Conservation (phyloP, 78 protist species). For the Speleostelium caveatum region DNA sequence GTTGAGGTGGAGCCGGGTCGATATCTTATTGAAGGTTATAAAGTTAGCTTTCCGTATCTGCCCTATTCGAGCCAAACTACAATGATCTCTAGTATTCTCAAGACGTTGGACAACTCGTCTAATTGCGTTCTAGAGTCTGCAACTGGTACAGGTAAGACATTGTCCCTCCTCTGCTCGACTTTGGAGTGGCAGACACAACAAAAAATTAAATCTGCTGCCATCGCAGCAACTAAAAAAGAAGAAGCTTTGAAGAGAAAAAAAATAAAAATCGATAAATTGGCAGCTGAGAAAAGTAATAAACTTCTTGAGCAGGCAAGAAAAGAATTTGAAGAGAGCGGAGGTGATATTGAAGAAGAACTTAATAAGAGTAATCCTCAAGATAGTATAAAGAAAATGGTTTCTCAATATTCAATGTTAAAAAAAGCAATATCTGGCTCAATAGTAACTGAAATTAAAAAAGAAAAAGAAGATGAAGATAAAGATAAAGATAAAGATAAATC, state of each 20-base stretch:
- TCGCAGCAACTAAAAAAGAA: too few species aligned
- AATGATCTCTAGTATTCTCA: conserved; percentile 55
- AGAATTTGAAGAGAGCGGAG: too few species aligned
- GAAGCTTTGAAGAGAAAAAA: not conserved
- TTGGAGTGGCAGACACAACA: conserved; percentile 89
- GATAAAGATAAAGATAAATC: too few species aligned
- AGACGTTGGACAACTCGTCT: not conserved
- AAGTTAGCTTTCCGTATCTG: conserved; percentile 49
- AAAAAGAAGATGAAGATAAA: too few species aligned
- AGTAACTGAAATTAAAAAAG: too few species aligned
- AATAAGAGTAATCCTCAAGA: not conserved
- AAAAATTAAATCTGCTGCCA: too few species aligned
- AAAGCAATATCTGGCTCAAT: too few species aligned
- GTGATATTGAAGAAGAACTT: not conserved
- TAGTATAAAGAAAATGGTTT: not conserved
- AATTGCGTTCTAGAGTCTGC: conserved; percentile 75
- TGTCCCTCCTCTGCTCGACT: conserved; percentile 93
- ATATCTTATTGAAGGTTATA: conserved; percentile 30
- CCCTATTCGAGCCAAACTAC: conserved; percentile 65
- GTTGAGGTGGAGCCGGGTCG: too few species aligned
- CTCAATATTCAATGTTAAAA: too few species aligned
- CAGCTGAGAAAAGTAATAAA: conserved; percentile 21
- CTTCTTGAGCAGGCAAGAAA: not conserved
- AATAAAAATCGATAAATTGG: not conserved
- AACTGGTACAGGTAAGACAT: conserved; percentile 98